Base-by-base conservation (phyloP, 1,284 basidiomycete genomes). In the Rhodotorula sp. region DNA sequence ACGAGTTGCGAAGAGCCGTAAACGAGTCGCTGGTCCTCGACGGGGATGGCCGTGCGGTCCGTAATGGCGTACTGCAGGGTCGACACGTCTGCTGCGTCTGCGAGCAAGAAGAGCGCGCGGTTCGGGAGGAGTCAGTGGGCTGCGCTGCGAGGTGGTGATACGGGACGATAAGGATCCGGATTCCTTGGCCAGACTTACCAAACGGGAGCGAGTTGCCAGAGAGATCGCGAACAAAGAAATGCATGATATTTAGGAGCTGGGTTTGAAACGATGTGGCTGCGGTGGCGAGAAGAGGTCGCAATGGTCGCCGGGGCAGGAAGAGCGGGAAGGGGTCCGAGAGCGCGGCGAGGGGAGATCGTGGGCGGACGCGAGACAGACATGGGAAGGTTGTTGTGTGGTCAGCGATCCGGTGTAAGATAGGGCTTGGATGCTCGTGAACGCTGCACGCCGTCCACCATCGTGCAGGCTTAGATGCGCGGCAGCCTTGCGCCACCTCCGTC, bases 21-120 rank as follows among this genome's bases (percentile, higher is more conserved):
- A 46, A 69, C 57, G 59, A 75, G 65, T 26, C 74, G 74, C 42
- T 75, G 74, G 42, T 73, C 71, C 24, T 66, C 65, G 29, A 63
- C 45, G 4, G 74, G 72, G 53, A 75, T 66, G 18, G 62, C 67
- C 10, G 67, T 69, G 20, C 69, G 67, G 24, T 71, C 67, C 18
- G 69, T 65, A 56, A 75, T 53, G 24, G 71, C 64, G 63, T 37
- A 65, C 42, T 62, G 60, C 30, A 75, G 74, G 10, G 58, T 51
- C n/a, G 64, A 55, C 48, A 71, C 66, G 45, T 61, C 64, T 17
- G 69, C 44, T 30, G 68, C 69, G 29, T 70, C 73, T 74, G 67
- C 24, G 14, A 17, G 33, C 2, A 33, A 2, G 12, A 30, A 49
- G 30, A n/a, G 17, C 20, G 12, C 20, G 12, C 60, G 42, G 54